These are phyloP conservation scores for Penicillium sp. DNA, from an alignment of 2,329 filamentous ascomycete genomes.

Conservation along the genomic window DNA sequence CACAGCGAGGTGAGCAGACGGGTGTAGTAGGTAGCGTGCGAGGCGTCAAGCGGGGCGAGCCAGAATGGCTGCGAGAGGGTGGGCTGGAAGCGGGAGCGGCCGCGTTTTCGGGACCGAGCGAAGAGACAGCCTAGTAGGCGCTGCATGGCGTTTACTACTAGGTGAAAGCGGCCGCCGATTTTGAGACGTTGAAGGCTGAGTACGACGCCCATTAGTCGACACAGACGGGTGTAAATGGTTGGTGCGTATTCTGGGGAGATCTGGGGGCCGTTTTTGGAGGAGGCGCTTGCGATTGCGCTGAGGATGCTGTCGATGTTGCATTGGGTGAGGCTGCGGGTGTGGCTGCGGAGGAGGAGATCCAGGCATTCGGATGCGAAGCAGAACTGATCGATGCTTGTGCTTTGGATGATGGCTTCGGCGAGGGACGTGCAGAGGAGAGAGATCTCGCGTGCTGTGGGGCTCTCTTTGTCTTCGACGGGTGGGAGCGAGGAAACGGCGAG, in stretches of 20 bases:
- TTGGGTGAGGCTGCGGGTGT: constrained; percentile 44
- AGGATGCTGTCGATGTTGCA: constrained; percentile 47
- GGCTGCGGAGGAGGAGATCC: constrained; percentile 40
- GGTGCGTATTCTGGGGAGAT: constrained; percentile 35
- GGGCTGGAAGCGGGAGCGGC: constrained; percentile 26
- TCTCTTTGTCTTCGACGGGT: constrained; percentile 40
- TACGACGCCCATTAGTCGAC: constrained; percentile 52
- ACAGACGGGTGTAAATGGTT: constrained; percentile 54
- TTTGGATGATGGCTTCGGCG: constrained; percentile 30
- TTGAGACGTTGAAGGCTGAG: constrained; percentile 58
- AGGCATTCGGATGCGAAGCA: constrained; percentile 41
- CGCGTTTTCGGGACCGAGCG: constrained; percentile 42
- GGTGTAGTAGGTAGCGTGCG: constrained; percentile 52
- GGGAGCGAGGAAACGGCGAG: constrained; percentile 35
- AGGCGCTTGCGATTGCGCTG: constrained; percentile 35
- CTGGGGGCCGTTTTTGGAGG: constrained; percentile 35
- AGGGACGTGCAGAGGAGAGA: constrained; percentile 38
- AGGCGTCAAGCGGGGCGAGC: constrained; percentile 37
- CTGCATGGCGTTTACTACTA: constrained; percentile 57
- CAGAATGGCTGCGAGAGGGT: constrained; percentile 32
- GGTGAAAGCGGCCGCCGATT: constrained; percentile 59
- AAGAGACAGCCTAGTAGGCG: constrained; percentile 57
- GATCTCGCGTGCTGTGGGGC: constrained; percentile 33
- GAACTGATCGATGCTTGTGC: constrained; percentile 39
- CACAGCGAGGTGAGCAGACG: constrained; percentile 60